A percentile compares a stretch with the other conserved stretches of the same genome.
These are phyloP conservation scores for Mortierella sp. DNA, from an alignment of 371 early-diverging fungal genomes.

Conservation along the genomic window DNA sequence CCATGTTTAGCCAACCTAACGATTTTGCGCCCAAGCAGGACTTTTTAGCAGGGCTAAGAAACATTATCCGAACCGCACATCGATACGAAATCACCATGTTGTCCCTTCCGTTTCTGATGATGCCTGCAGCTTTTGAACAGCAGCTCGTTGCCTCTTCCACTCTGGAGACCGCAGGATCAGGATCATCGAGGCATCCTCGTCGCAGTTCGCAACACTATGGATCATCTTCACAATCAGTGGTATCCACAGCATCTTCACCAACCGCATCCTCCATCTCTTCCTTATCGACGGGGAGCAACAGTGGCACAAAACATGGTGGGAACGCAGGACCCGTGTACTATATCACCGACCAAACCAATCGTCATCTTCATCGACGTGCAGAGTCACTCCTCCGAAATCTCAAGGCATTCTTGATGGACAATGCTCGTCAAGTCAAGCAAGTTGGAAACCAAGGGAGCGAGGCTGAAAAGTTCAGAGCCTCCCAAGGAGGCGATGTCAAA, in stretches of 20 bases:
- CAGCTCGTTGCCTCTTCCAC: conserved; percentile 15
- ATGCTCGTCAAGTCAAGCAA: conserved; percentile 47
- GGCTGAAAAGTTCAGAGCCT: conserved; percentile 49
- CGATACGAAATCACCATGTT: conserved; percentile 75
- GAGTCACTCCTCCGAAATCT: conserved; percentile 32
- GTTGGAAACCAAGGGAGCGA: conserved; percentile 50
- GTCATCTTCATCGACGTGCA: conserved; percentile 29
- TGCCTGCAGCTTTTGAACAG: conserved; percentile 65
- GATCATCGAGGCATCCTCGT: conserved; percentile 14
- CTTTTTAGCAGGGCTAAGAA: conserved; percentile 71
- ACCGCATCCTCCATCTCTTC: conserved; percentile 26
- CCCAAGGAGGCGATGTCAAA: conserved; percentile 50
- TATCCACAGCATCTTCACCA: conserved; percentile 2
- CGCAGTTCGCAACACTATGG: conserved; percentile 21
- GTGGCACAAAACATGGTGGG: not conserved
- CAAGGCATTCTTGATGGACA: conserved; percentile 46
- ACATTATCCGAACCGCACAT: conserved; percentile 71
- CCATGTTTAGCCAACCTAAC: conserved; percentile 18
- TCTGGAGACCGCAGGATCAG: not conserved
- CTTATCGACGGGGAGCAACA: conserved; percentile 5
- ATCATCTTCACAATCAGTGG: conserved; percentile 12
- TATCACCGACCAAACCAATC: conserved; percentile 39
- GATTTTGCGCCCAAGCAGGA: conserved; percentile 31
- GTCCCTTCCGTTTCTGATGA: conserved; percentile 72
- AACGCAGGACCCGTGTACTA: conserved; percentile 10